Evolutionary conservation across 768 basidiomycete species (phyloP).

Genomic region (Galerina sulciceps): DNA sequence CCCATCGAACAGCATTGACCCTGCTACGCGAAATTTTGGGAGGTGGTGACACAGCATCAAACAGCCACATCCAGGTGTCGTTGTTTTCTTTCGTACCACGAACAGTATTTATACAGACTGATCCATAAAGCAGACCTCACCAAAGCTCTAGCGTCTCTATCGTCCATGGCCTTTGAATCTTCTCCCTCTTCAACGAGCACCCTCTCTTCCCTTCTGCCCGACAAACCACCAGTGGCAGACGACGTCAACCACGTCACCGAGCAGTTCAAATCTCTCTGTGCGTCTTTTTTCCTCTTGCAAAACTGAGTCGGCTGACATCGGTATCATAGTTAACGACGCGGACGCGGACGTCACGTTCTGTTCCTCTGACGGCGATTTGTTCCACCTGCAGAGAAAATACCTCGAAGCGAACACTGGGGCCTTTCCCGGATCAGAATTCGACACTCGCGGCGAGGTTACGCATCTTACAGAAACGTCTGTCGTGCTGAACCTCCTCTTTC

Average conservation of each 20-base stretch:
- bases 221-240: neutral
- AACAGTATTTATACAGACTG: no score
- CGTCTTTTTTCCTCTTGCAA: neutral
- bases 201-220: no score
- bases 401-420: slow-evolving; percentile 29
- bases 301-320: no score
- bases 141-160: no score
- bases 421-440: slow-evolving; percentile 30
- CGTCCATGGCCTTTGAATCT: no score
- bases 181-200: no score
- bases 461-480: slow-evolving; percentile 24
- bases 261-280: neutral
- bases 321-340: slow-evolving; percentile 24
- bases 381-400: slow-evolving; percentile 30
- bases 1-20: no score
- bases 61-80: no score
- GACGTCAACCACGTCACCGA: neutral
- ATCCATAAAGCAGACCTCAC: no score
- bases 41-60: no score
- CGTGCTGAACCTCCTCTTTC: slow-evolving; percentile 30
- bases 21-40: no score
- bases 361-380: slow-evolving; percentile 29
- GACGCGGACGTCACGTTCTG: slow-evolving; percentile 33
- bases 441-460: slow-evolving; percentile 25
- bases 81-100: no score